Percentiles rank a stretch among this genome's conserved stretches.
Evolutionary conservation across 2,329 filamentous ascomycete genomes (phyloP).

Genomic region (Zymoseptoria pseudotritici): DNA sequence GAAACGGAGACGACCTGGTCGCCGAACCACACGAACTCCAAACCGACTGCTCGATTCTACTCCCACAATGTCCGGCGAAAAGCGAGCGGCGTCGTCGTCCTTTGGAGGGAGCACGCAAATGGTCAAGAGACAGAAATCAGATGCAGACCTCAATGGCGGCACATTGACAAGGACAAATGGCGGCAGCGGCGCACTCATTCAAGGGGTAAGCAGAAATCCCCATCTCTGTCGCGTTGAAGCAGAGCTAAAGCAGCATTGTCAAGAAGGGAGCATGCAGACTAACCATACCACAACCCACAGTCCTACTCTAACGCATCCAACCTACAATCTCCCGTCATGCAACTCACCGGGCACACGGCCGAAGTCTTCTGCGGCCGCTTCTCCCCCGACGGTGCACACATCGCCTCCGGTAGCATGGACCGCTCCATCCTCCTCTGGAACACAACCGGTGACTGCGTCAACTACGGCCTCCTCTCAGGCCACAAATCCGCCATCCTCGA

Average conservation of each 20-base stretch:
- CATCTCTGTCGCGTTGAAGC: slow-evolving; percentile 25
- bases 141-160: slow-evolving; percentile 47
- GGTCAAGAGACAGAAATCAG: slow-evolving; percentile 81
- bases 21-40: neutral
- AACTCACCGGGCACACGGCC: slow-evolving; percentile 70
- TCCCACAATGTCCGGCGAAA: slow-evolving; percentile 72
- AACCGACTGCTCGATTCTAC: neutral
- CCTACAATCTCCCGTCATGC: slow-evolving; percentile 87
- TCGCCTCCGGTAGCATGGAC: slow-evolving; percentile 95
- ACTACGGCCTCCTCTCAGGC: slow-evolving; percentile 81
- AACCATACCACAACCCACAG: slow-evolving; percentile 8
- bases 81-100: slow-evolving; percentile 79
- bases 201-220: slow-evolving; percentile 50
- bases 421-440: slow-evolving; percentile 90
- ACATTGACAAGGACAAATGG: slow-evolving; percentile 53
- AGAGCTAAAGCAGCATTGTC: slow-evolving; percentile 18
- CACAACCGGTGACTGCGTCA: slow-evolving; percentile 86
- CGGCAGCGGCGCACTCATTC: slow-evolving; percentile 54
- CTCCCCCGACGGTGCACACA: slow-evolving; percentile 76
- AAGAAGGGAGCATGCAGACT: slow-evolving; percentile 15
- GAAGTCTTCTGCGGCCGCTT: slow-evolving; percentile 91
- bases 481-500: slow-evolving; percentile 89
- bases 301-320: slow-evolving; percentile 31
- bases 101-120: slow-evolving; percentile 67
- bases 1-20: neutral